Evolutionary conservation across 805 yeast genomes (phyloP), one percentile per base, ranked within the genome.

Genomic region (Lipomyces anomalus): DNA sequence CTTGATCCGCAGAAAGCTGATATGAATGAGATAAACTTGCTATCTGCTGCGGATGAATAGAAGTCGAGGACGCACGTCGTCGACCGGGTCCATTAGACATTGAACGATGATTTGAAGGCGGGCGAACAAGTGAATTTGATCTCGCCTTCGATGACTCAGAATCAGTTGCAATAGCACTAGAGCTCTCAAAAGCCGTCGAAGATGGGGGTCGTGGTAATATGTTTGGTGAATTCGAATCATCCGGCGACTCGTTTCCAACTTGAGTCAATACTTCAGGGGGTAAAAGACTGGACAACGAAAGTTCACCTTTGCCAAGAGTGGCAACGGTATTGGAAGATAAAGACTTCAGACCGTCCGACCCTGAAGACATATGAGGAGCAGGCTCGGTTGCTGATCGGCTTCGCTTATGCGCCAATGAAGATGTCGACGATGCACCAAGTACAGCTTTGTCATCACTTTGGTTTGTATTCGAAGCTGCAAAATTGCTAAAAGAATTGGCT

Each of bases 281-380:
- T 18, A 47, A 36, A 9, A 51, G 46, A 22, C 50, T 46, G 20
- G 34, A 35, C 18, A 63, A 46, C 3, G 66, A 60, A 22, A 63
- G 52, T 35, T 63, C 65, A 7, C 67, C 67, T 30, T 53, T 50
- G 7, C 67, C 67, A 26, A 63, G 49, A 6, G 67, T 58, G 9
- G 58, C 54, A 4, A 56, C 48, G 1, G 66, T 48, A 46, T 34
- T 45, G 24, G 44, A 9, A 13, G 13, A 9, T 13, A 13, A 26
- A 9, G 30, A 13, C 30, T 26, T 13, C 9, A 26, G 30, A 9
- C 30, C 45, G n/a, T 43, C 56, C 30, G 42, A 22, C 13, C 42
- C 55, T 11, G 22, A 41, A 4, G 53, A 43, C 4, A 18, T n/a
- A 4, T 37, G 44, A 13, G 46, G 53, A 22, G 42, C 21, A 20